Conservation (phyloP, 164 flowering plant species). For the Chimonanthus praecox region DNA sequence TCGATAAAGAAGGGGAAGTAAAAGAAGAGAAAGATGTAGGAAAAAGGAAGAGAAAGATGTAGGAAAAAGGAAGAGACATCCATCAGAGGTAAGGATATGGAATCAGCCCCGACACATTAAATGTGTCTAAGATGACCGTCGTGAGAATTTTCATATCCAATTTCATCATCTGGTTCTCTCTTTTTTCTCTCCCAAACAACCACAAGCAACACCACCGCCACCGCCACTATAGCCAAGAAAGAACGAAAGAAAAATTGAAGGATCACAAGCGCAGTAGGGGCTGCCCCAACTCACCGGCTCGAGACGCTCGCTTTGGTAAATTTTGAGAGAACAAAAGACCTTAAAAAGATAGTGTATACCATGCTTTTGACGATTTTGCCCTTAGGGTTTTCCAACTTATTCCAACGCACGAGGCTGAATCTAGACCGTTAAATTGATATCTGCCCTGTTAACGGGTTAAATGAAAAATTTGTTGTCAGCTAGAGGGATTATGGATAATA, state of each 20-base stretch:
- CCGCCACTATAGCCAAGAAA: not conserved
- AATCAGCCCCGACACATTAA: slow-evolving; percentile 9
- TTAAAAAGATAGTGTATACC: not conserved
- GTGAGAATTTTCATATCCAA: slow-evolving; percentile 5
- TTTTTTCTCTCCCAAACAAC: not conserved
- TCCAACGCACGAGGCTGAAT: no score
- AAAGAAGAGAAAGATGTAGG: not conserved
- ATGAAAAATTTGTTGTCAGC: no score
- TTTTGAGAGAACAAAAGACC: not conserved
- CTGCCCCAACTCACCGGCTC: not conserved
- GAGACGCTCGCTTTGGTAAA: not conserved
- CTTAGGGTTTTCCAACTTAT: not conserved
- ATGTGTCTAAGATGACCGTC: slow-evolving; percentile 16
- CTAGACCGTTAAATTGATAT: no score
- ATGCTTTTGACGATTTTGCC: not conserved
- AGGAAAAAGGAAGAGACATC: not conserved
- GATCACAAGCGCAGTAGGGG: not conserved
- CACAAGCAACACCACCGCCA: not conserved
- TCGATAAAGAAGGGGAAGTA: no score
- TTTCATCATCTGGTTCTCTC: not conserved
- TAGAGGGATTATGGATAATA: no score
- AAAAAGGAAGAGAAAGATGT: not conserved
- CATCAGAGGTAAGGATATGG: slow-evolving; percentile 7
- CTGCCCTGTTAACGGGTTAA: no score
- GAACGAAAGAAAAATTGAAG: not conserved